Conservation (phyloP, 2,329 filamentous ascomycete genomes). For the Neonectria punicea region DNA sequence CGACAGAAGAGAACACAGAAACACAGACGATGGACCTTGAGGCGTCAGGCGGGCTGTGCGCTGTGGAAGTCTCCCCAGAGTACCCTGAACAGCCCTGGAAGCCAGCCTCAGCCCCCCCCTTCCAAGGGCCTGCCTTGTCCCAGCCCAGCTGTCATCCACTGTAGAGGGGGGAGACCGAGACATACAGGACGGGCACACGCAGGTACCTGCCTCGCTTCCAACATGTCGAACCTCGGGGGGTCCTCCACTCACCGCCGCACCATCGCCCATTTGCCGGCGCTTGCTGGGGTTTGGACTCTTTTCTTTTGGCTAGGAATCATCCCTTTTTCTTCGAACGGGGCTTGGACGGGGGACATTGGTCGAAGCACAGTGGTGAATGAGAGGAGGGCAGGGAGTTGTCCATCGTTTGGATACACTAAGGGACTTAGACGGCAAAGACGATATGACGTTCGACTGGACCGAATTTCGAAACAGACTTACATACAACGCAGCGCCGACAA, state of each 20-base stretch:
- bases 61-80: background rate
- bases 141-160: constrained; percentile 28
- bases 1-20: no score
- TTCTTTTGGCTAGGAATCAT: background rate
- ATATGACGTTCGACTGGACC: background rate
- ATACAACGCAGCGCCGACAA: no score
- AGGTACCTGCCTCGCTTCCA: constrained; percentile 21
- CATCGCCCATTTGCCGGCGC: constrained; percentile 18
- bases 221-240: constrained; percentile 1
- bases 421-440: background rate
- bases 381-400: no score
- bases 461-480: no score
- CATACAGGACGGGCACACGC: constrained; percentile 29
- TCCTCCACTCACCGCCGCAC: constrained; percentile 5
- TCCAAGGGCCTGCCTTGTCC: constrained; percentile 12
- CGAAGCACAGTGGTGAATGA: background rate
- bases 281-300: constrained; percentile 4
- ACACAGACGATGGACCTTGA: no score
- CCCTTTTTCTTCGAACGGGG: background rate
- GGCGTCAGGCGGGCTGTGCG: no score
- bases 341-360: background rate
- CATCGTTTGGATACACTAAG: no score
- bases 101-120: no score
- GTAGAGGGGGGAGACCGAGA: constrained; percentile 28
- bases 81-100: background rate